Evolutionary conservation across 1,284 basidiomycete genomes (phyloP).

Genomic region (Hortiboletus rubellus): DNA sequence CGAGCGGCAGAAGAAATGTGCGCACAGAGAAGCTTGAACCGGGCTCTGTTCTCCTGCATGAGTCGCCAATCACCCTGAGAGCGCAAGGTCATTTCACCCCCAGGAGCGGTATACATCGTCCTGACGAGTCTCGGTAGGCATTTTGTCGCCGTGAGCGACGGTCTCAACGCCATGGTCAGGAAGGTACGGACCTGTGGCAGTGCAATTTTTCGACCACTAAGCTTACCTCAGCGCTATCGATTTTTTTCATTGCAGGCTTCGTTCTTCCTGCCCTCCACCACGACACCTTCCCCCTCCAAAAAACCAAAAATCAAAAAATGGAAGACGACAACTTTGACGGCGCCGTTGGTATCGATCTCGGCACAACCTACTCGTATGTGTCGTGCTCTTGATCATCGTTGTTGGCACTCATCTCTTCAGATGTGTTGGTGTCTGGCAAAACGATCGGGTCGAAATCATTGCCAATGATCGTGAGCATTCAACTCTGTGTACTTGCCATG

Average conservation of each 20-base stretch:
- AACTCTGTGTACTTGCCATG: conserved; percentile 2
- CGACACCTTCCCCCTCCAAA: conserved; percentile 31
- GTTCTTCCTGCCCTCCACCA: conserved; percentile 29
- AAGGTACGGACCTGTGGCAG: conserved; percentile 46
- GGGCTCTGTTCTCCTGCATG: conserved; percentile 58
- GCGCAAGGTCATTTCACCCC: conserved; percentile 40
- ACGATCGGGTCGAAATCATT: conserved; percentile 98
- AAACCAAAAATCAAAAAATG: conserved; percentile 69
- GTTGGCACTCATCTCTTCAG: conserved; percentile 40
- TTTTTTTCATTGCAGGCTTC: conserved; percentile 31
- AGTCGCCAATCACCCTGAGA: conserved; percentile 62
- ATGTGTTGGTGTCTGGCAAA: conserved; percentile 98
- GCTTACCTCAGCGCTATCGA: conserved; percentile 42
- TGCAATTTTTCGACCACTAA: conserved; percentile 39
- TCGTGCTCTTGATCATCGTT: conserved; percentile 2
- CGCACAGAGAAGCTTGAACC: conserved; percentile 52
- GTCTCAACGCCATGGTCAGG: conserved; percentile 40
- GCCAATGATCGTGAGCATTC: conserved; percentile 84
- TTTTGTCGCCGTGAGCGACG: conserved; percentile 42
- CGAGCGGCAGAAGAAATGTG: conserved; percentile 10
- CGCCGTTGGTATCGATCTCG: conserved; percentile 94
- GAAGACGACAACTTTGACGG: conserved; percentile 91
- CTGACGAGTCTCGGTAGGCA: conserved; percentile 27
- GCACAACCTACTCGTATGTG: conserved; percentile 87
- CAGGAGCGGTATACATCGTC: conserved; percentile 35